Percentiles rank a stretch among this genome's conserved stretches.
Evolutionary conservation across 78 protist genomes (phyloP).

Genomic region (slime mould (Dictyostelium discoideum)): DNA sequence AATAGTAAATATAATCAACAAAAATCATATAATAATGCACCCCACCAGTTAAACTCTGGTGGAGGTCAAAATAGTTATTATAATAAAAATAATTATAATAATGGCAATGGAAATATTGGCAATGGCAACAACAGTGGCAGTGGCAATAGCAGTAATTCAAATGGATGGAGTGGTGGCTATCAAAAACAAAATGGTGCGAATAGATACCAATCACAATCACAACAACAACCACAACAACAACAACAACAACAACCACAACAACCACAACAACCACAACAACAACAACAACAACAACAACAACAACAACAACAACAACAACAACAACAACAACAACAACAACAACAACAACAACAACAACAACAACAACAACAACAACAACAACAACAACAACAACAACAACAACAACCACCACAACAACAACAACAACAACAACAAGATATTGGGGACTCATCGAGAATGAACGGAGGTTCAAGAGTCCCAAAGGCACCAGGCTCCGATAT

Average conservation of each 20-base stretch:
- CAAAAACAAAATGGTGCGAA: neutral
- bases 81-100: neutral
- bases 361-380: neutral
- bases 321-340: neutral
- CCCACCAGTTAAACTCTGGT: conserved; percentile 2
- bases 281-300: neutral
- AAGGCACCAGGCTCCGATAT: neutral
- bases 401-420: neutral
- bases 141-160: neutral
- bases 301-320: neutral
- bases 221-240: neutral
- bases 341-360: neutral
- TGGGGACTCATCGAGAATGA: neutral
- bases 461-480: neutral
- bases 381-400: neutral
- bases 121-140: neutral
- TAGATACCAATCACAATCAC: neutral
- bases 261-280: neutral
- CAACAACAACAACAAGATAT: neutral
- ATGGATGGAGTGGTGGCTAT: neutral
- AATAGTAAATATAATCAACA: neutral
- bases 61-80: neutral
- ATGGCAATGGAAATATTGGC: neutral
- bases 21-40: neutral
- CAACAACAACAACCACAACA: neutral